Conservation (phyloP, 768 basidiomycete genomes). For the Phallus indusiatus region DNA sequence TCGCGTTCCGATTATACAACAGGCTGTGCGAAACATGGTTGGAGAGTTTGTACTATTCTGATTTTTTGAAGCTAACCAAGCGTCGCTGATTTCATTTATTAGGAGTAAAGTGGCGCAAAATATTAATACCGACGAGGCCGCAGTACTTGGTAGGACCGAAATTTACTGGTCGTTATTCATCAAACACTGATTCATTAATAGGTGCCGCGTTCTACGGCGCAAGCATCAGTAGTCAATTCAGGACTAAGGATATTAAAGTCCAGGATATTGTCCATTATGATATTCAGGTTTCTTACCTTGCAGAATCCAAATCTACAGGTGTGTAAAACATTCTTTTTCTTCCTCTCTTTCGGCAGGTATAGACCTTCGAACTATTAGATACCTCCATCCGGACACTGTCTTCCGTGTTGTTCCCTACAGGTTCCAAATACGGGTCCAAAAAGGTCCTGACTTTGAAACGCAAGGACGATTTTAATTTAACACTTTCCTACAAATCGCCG, state of each 20-base stretch:
- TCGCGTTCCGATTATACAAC: slow-evolving; percentile 85
- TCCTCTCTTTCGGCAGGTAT: background rate
- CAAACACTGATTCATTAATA: slow-evolving; percentile 8
- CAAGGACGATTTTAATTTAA: slow-evolving; percentile 72
- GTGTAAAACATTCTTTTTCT: background rate
- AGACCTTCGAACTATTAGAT: slow-evolving; percentile 16
- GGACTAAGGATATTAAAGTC: slow-evolving; percentile 89
- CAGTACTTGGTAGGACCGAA: slow-evolving; percentile 57
- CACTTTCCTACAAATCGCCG: slow-evolving; percentile 63
- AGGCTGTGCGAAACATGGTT: slow-evolving; percentile 65
- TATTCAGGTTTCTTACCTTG: slow-evolving; percentile 69
- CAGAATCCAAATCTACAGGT: slow-evolving; percentile 41
- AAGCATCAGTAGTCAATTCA: slow-evolving; percentile 78
- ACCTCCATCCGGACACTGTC: slow-evolving; percentile 57
- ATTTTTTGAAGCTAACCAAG: background rate
- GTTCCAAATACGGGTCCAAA: slow-evolving; percentile 68
- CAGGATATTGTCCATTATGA: slow-evolving; percentile 65
- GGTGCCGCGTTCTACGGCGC: slow-evolving; percentile 90
- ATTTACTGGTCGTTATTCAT: slow-evolving; percentile 4
- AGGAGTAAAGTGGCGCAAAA: slow-evolving; percentile 85
- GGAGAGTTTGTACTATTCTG: slow-evolving; percentile 52
- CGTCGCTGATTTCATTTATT: background rate
- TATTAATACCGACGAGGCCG: slow-evolving; percentile 95
- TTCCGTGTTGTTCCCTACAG: slow-evolving; percentile 66
- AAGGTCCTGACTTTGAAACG: slow-evolving; percentile 84